Evolutionary conservation across 805 yeast species (phyloP).

Genomic region (Kluyveromyces aestuarii): DNA sequence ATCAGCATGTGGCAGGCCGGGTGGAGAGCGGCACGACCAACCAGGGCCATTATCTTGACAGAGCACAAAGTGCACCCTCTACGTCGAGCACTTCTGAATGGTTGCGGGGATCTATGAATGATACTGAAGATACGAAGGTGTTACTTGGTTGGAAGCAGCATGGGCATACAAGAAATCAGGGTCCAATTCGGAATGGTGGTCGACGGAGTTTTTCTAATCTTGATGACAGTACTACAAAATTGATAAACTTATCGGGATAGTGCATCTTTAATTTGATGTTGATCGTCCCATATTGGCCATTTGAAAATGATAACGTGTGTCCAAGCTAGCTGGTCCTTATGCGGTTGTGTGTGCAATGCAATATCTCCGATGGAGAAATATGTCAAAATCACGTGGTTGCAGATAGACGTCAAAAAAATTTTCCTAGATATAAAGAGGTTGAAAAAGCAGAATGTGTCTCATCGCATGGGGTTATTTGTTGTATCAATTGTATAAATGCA

Average conservation of each 20-base stretch:
- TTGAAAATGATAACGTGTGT: too few relatives aligned
- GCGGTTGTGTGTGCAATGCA: background rate
- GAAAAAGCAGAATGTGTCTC: background rate
- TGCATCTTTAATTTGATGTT: background rate
- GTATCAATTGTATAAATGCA: background rate
- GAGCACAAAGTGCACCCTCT: conserved; percentile 3
- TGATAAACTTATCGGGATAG: background rate
- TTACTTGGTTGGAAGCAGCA: conserved; percentile 3
- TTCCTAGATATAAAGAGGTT: background rate
- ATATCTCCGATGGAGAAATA: background rate
- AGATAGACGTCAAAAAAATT: background rate
- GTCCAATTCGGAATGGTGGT: background rate
- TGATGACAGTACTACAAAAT: conserved; percentile 14
- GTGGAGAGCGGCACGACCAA: background rate
- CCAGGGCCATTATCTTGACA: background rate
- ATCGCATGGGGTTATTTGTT: background rate
- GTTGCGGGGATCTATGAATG: background rate
- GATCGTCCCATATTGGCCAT: too few relatives aligned
- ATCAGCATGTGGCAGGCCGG: conserved; percentile 2
- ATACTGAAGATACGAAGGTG: conserved; percentile 5
- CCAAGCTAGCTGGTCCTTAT: too few relatives aligned
- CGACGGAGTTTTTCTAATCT: conserved; percentile 7
- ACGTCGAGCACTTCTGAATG: conserved; percentile 3
- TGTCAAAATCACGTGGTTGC: background rate
- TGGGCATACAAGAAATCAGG: background rate